These are phyloP conservation scores for Apiospora koreana DNA, from an alignment of 2,329 filamentous ascomycete genomes.

Conservation along the genomic window DNA sequence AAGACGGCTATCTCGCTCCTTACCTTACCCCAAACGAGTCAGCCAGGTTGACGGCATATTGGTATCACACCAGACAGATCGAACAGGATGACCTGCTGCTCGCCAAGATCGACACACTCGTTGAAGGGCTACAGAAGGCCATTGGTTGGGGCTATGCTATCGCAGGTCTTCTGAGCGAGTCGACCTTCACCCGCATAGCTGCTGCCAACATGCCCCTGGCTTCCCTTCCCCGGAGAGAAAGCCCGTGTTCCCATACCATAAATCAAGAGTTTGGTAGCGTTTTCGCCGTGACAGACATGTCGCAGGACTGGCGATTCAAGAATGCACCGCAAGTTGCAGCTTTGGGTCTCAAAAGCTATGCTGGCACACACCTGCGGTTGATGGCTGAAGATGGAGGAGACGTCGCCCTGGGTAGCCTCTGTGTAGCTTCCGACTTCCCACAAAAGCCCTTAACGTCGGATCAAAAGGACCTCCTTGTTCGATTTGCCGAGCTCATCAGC, in stretches of 20 bases:
- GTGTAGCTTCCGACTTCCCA: constrained; percentile 12
- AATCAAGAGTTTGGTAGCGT: constrained; percentile 12
- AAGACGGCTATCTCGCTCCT: constrained; percentile 10
- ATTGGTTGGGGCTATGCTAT: constrained; percentile 17
- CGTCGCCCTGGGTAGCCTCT: constrained; percentile 12
- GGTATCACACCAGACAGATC: constrained; percentile 15
- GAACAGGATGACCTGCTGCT: constrained; percentile 9
- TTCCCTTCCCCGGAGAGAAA: constrained; percentile 12
- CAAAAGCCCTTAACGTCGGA: not conserved
- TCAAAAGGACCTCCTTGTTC: constrained; percentile 9
- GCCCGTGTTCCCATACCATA: constrained; percentile 14
- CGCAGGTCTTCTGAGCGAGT: constrained; percentile 12
- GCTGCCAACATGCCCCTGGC: constrained; percentile 12
- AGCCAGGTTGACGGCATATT: constrained; percentile 10
- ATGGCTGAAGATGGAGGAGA: constrained; percentile 11
- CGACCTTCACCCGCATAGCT: constrained; percentile 14
- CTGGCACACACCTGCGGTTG: constrained; percentile 13
- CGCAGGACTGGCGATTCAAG: constrained; percentile 15
- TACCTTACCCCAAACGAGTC: constrained; percentile 12
- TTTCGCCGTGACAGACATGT: constrained; percentile 13
- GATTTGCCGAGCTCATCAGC: constrained; percentile 12
- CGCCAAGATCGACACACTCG: constrained; percentile 13
- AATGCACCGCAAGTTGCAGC: constrained; percentile 13
- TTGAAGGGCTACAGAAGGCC: constrained; percentile 12
- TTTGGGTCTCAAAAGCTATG: constrained; percentile 14